phyloP scores from a whole-genome alignment of 1,284 basidiomycete species.

The Melampsora larici-populina region DNA sequence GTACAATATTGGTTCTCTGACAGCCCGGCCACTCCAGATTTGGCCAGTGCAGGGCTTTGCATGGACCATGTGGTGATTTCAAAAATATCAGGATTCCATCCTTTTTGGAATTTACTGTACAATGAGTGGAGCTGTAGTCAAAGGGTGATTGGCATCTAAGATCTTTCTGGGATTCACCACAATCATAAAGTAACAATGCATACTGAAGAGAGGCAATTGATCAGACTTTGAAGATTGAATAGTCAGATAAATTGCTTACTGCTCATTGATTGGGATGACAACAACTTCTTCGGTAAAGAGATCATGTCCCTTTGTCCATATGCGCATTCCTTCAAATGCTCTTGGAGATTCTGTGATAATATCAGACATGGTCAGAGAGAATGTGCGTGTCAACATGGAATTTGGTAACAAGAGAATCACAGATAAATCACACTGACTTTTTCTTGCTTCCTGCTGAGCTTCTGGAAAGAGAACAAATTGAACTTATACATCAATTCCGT shows the following conservation, averaged over 20 bases:
- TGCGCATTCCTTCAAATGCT: conserved; percentile 77
- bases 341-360: conserved; percentile 50
- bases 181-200: conserved; percentile 96
- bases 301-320: conserved; percentile 76
- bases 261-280: conserved; percentile 93
- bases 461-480: conserved; percentile 96
- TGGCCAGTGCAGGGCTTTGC: too few relatives aligned
- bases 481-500: conserved; percentile 80
- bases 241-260: conserved; percentile 59
- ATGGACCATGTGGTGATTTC: too few relatives aligned
- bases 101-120: too few relatives aligned
- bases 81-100: too few relatives aligned
- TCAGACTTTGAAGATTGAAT: neutral
- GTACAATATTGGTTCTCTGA: too few relatives aligned
- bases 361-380: conserved; percentile 8
- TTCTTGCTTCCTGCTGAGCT: conserved; percentile 63
- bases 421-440: conserved; percentile 50
- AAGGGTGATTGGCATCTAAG: conserved; percentile 51
- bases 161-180: conserved; percentile 73
- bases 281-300: conserved; percentile 88
- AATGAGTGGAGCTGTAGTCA: neutral
- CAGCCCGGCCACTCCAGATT: too few relatives aligned
- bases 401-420: neutral
- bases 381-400: neutral
- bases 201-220: conserved; percentile 57